phyloP scores from a whole-genome alignment of 768 basidiomycete genomes.

The Leccinum imitatum region DNA sequence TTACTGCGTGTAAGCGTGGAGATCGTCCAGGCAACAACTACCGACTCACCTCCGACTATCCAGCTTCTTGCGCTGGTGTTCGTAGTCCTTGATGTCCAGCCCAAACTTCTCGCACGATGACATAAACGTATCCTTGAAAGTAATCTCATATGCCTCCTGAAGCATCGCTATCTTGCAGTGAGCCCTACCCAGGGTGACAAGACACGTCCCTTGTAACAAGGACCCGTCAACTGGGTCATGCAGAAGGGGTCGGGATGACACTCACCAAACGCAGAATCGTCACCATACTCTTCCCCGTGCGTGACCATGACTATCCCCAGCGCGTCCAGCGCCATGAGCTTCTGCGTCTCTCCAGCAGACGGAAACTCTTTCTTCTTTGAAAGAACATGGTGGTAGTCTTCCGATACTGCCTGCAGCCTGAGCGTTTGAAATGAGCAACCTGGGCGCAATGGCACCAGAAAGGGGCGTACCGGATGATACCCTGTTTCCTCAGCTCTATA shows the following conservation, averaged over 20 bases:
- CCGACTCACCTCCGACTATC: constrained; percentile 72
- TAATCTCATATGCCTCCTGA: constrained; percentile 77
- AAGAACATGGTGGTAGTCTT: constrained; percentile 66
- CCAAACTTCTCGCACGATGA: constrained; percentile 60
- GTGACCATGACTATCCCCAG: constrained; percentile 85
- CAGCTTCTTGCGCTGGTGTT: constrained; percentile 77
- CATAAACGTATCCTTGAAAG: constrained; percentile 73
- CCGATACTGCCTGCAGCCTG: constrained; percentile 73
- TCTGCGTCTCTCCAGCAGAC: constrained; percentile 59
- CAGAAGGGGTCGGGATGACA: constrained; percentile 9
- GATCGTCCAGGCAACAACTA: neutral
- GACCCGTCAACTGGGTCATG: neutral
- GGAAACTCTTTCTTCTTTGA: constrained; percentile 75
- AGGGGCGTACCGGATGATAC: constrained; percentile 62
- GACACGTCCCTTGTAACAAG: constrained; percentile 55
- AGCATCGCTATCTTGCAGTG: constrained; percentile 83
- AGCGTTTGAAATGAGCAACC: neutral
- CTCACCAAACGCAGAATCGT: constrained; percentile 70
- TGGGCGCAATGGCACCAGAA: neutral
- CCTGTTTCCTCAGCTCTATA: constrained; percentile 75
- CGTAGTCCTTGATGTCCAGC: constrained; percentile 83
- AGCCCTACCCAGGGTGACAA: constrained; percentile 76
- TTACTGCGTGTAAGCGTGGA: neutral
- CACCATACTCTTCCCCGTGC: constrained; percentile 80
- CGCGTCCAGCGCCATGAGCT: constrained; percentile 73